phyloP scores from a whole-genome alignment of 805 yeast genomes.

The Teunomyces lycoperdinae region DNA sequence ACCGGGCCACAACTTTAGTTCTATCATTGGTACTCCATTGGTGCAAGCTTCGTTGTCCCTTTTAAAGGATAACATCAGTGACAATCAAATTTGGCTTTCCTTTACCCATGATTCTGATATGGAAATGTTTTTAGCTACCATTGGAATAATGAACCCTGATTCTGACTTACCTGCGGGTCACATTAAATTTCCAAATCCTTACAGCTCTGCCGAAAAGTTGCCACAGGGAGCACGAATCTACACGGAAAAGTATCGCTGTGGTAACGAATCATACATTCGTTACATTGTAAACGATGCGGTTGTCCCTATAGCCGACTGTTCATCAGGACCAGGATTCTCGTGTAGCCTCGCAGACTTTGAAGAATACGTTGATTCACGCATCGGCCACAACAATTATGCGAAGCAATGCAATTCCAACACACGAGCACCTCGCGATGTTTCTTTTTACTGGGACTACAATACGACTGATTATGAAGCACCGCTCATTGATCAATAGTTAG shows the following conservation, averaged over 20 bases:
- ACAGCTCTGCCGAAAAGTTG: constrained; percentile 38
- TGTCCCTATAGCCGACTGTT: constrained; percentile 31
- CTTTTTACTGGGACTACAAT: constrained; percentile 44
- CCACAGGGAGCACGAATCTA: constrained; percentile 43
- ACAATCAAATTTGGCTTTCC: constrained; percentile 58
- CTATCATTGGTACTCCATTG: constrained; percentile 58
- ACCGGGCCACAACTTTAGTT: constrained; percentile 57
- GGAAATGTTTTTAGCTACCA: constrained; percentile 57
- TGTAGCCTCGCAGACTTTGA: constrained; percentile 37
- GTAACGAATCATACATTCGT: constrained; percentile 32
- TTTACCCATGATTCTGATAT: constrained; percentile 76
- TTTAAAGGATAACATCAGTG: constrained; percentile 40
- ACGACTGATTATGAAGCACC: constrained; percentile 21
- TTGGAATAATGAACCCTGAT: constrained; percentile 52
- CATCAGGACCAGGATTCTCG: constrained; percentile 42
- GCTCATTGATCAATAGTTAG: constrained; percentile 1
- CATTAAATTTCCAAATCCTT: constrained; percentile 47
- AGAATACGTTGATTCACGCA: constrained; percentile 24
- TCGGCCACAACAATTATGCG: constrained; percentile 22
- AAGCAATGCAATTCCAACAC: constrained; percentile 25
- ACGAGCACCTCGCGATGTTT: constrained; percentile 21
- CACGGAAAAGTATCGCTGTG: constrained; percentile 35
- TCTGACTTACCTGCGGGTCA: constrained; percentile 43
- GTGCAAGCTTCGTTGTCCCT: constrained; percentile 47
- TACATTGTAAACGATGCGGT: constrained; percentile 41